Evolutionary conservation across 441 rosid genomes (phyloP).

Genomic region (Adansonia rubrostipa): DNA sequence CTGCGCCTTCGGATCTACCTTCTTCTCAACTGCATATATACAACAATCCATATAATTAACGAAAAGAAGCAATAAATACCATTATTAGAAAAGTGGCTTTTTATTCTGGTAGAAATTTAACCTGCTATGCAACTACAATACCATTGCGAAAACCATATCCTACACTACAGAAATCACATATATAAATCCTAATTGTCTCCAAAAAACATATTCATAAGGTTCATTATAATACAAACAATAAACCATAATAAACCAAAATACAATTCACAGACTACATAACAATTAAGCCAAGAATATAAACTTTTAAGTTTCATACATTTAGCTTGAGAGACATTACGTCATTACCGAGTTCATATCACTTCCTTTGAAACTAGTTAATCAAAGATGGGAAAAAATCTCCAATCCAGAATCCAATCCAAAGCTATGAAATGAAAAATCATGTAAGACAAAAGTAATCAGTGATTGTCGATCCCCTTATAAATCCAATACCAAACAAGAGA

Average conservation of each 20-base stretch:
- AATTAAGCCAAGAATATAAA: conserved; percentile 9
- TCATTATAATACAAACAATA: neutral
- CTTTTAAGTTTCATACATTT: neutral
- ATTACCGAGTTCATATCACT: neutral
- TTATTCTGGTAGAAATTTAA: neutral
- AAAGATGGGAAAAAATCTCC: neutral
- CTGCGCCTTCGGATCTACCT: conserved; percentile 80
- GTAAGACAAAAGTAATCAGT: neutral
- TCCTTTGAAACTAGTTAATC: neutral
- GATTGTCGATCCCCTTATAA: neutral
- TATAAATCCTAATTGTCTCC: neutral
- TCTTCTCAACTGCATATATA: conserved; percentile 53
- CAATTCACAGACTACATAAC: neutral
- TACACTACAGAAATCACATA: neutral
- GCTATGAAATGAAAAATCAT: neutral
- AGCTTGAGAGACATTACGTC: neutral
- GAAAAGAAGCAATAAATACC: neutral
- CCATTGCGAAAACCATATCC: neutral
- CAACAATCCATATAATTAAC: conserved; percentile 9
- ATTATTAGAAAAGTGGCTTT: neutral
- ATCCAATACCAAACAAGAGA: neutral
- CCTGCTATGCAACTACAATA: neutral
- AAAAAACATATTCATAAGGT: neutral
- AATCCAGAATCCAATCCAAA: neutral
- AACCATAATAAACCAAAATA: neutral